Conservation (phyloP, 495 filamentous ascomycete species). For the Penicillium malachiteum region DNA sequence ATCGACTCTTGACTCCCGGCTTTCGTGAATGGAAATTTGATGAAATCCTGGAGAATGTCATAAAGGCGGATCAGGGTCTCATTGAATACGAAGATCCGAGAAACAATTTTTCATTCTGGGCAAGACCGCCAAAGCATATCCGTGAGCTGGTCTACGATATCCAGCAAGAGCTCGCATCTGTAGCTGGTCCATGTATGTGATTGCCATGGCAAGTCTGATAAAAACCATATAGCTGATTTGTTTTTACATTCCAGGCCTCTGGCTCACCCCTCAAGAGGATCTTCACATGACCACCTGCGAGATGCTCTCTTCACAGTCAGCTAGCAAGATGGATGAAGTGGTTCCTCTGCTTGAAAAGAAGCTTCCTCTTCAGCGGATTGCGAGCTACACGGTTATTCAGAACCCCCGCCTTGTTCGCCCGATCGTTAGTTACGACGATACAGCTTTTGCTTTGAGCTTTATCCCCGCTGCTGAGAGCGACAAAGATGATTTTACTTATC, state of each 20-base stretch:
- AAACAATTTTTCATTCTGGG: conserved; percentile 85
- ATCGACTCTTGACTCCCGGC: conserved; percentile 63
- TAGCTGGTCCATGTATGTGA: conserved; percentile 58
- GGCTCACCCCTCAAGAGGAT: conserved; percentile 74
- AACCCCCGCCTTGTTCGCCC: conserved; percentile 77
- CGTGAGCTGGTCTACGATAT: conserved; percentile 62
- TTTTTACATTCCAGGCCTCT: conserved; percentile 58
- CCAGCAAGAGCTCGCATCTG: conserved; percentile 60
- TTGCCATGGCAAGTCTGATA: background rate
- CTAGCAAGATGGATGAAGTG: conserved; percentile 59
- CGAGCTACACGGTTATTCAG: conserved; percentile 59
- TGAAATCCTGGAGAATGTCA: conserved; percentile 65
- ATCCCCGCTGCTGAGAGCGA: conserved; percentile 62
- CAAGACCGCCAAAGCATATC: conserved; percentile 71
- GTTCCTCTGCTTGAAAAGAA: conserved; percentile 50
- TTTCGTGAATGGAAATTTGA: conserved; percentile 75
- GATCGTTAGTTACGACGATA: conserved; percentile 76
- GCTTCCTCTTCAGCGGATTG: conserved; percentile 50
- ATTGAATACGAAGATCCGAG: conserved; percentile 63
- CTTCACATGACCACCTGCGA: conserved; percentile 89
- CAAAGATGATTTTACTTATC: conserved; percentile 73
- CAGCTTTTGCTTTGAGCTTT: conserved; percentile 83
- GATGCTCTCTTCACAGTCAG: conserved; percentile 67
- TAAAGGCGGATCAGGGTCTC: conserved; percentile 35
- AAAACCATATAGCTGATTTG: background rate